Evolutionary conservation across 2,329 filamentous ascomycete species (phyloP), one percentile per base, ranked within the genome.

Genomic region (Penicillium paneum): DNA sequence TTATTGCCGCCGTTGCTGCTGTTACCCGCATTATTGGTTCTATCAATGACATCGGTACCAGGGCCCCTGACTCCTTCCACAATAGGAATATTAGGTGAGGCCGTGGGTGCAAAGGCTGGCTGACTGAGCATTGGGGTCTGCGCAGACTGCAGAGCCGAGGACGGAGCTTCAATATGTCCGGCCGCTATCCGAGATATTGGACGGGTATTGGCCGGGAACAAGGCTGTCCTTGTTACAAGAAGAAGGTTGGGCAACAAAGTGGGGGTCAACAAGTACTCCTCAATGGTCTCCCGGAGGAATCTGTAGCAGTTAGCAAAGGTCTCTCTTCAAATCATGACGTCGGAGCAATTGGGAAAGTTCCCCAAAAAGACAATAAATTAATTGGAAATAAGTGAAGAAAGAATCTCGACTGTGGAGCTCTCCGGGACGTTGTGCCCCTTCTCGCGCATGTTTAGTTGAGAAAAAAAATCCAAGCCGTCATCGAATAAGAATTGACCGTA

Each of bases 201-300:
- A 58, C 88, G 86, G 64, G 83, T 80, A 74, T 95, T 95, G 74
- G 90, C 88, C 62, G 94, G 93, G 71, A 97, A 97, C 52, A 97
- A 78, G 57, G 89, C 83, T 65, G 83, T 84, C 70, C 94, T 89
- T 66, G 89, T 80, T 62, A 85, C 72, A 51, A 70, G 71, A 21
- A 79, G 71, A 62, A 90, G 74, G 69, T 79, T 79, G 70, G 89
- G 85, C 52, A 91, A 78, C 63, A 83, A 79, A 58, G 80, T 79
- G 63, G 86, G 79, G 74, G 86, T 82, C 58, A 91, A 78, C 57
- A 89, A 70, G 68, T 81, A 76, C 81, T 79, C 75, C 81, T 88
- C 72, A 67, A 76, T 78, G 64, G 69, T 73, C 63, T 76, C 68
- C 60, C 71, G 72, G 51, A 78, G 71, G 60, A 77, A 77, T 68